A percentile compares a stretch with the other conserved stretches of the same genome.
These are phyloP conservation scores for Sistotremastrum niveocremeum DNA, from an alignment of 768 basidiomycete genomes.

Conservation along the genomic window DNA sequence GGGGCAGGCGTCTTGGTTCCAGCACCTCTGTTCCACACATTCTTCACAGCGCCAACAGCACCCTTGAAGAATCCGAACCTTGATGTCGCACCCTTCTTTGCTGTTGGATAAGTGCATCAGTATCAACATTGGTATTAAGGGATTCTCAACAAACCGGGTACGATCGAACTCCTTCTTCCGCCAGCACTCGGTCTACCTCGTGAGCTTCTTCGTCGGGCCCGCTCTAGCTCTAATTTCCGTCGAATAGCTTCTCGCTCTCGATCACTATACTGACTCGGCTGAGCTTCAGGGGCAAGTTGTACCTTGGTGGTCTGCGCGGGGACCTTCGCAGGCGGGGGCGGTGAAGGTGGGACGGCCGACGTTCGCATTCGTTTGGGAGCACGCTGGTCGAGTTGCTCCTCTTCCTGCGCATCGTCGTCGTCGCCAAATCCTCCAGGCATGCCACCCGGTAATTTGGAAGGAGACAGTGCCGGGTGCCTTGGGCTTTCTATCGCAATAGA, in stretches of 20 bases:
- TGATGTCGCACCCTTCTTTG: constrained; percentile 31
- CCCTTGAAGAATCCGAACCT: constrained; percentile 58
- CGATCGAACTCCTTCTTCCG: constrained; percentile 18
- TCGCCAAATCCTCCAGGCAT: constrained; percentile 49
- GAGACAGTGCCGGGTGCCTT: not conserved
- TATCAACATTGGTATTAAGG: not conserved
- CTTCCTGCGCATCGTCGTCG: constrained; percentile 34
- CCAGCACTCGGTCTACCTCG: constrained; percentile 31
- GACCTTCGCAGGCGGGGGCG: constrained; percentile 14
- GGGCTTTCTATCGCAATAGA: constrained; percentile 3
- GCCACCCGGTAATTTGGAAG: constrained; percentile 2
- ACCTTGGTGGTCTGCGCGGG: too few species aligned
- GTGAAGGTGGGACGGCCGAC: not conserved
- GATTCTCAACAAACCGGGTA: too few species aligned
- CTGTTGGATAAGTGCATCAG: constrained; percentile 1
- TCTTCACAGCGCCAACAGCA: constrained; percentile 58
- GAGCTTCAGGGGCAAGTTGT: not conserved
- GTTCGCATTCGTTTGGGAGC: not conserved
- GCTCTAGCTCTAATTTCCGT: constrained; percentile 51
- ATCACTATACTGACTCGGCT: not conserved
- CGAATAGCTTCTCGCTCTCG: constrained; percentile 42
- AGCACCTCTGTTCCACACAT: constrained; percentile 55
- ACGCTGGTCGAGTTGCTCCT: constrained; percentile 9
- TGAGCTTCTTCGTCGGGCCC: constrained; percentile 59
- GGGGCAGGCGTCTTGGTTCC: constrained; percentile 9